Conservation (phyloP, 345 rosid genomes). For the Salix suchowensis region DNA sequence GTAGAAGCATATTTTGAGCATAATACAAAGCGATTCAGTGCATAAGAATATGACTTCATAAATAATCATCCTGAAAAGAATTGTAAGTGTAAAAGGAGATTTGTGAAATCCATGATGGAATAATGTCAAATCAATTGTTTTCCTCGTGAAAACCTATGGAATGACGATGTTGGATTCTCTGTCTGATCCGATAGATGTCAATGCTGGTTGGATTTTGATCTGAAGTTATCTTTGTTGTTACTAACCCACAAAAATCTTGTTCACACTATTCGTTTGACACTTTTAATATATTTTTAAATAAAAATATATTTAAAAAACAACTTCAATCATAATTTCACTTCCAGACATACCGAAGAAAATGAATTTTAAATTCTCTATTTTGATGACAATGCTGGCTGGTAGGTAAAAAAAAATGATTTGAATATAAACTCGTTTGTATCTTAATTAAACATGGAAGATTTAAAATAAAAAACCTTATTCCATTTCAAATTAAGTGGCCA, state of each 20-base stretch:
- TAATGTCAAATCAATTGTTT: neutral
- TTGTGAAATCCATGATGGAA: neutral
- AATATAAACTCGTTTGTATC: neutral
- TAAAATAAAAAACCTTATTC: too few species aligned
- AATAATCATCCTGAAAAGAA: neutral
- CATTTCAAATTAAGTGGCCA: too few species aligned
- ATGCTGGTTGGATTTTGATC: neutral
- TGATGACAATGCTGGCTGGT: neutral
- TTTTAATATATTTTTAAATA: too few species aligned
- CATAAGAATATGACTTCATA: slow-evolving; percentile 11
- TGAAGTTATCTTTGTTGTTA: too few species aligned
- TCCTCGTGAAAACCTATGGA: neutral
- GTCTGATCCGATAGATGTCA: neutral
- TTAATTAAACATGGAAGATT: too few species aligned
- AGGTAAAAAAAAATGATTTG: neutral
- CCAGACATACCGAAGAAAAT: neutral
- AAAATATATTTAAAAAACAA: too few species aligned
- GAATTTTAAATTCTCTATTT: neutral
- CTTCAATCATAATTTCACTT: too few species aligned
- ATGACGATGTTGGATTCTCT: neutral
- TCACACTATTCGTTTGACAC: neutral
- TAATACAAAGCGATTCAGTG: too few species aligned
- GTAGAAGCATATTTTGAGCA: neutral
- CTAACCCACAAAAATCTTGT: neutral
- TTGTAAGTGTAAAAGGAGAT: neutral